Evolutionary conservation across 2,329 filamentous ascomycete genomes (phyloP), one percentile per base, ranked within the genome.

Genomic region (Cladophialophora carrionii): DNA sequence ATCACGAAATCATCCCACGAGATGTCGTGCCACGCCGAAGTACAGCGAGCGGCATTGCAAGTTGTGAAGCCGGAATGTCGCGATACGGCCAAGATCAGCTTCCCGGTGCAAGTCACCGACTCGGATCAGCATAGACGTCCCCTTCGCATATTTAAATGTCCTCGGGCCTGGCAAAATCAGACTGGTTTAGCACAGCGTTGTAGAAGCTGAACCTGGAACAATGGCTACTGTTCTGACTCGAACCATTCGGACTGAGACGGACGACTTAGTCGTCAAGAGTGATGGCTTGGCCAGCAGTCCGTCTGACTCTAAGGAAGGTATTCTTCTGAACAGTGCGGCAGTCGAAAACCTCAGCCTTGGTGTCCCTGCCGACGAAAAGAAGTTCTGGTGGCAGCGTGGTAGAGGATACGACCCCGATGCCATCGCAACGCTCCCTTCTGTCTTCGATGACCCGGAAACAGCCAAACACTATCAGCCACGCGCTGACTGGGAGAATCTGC

Each of bases 381-480:
- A 72, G 2, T 74, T 74, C 56, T 76, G 73, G 72, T 76, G 74
- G 37, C 73, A 73, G 53, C 63, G 73, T 26, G 66, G 65, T 4
- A 71, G 69, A 54, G 59, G 37, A 17, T 72, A 72, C 34, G 58
- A 75, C 22, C 65, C 72, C 4, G 64, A 75, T 37, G 73, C 68
- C 32, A 72, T 75, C 37, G 66, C 66, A 4, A 77, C 74, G 0
- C 72, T 81, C 66, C 79, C 77, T 4, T 82, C 80, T 2, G 80
- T 83, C 5, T 82, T 76, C 56, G 80, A 83, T 48, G 76, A 82
- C 56, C 76, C 78, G 0, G 76, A 79, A 3, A 71, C 76, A 2
- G 78, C 75, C 9, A 76, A 77, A 31, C 71, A 73, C 59, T 76
- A 75, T 57, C 69, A 71, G 26, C 75, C 73, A 12, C 64, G 69